These are phyloP conservation scores for Candida montana DNA, from an alignment of 805 yeast species.

Conservation along the genomic window DNA sequence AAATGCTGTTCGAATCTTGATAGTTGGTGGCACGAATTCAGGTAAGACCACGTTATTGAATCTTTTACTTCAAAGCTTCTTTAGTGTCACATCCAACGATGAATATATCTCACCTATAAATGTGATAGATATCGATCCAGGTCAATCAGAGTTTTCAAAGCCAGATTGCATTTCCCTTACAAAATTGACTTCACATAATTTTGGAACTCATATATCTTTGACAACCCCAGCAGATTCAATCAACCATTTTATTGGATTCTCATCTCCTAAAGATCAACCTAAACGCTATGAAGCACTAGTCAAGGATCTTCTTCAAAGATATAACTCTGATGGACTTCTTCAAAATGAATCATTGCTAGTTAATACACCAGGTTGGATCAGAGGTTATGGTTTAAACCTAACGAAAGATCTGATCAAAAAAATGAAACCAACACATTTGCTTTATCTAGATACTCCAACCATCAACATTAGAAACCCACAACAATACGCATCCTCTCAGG, in stretches of 20 bases:
- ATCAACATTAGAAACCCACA: conserved; percentile 23
- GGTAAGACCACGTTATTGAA: conserved; percentile 77
- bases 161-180: conserved; percentile 68
- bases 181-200: conserved; percentile 26
- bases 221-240: conserved; percentile 11
- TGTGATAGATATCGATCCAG: conserved; percentile 80
- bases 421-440: conserved; percentile 49
- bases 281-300: conserved; percentile 42
- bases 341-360: conserved; percentile 41
- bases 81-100: conserved; percentile 18
- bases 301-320: conserved; percentile 34
- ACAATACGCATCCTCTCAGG: background rate
- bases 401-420: conserved; percentile 37
- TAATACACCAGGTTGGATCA: conserved; percentile 89
- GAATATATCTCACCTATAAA: conserved; percentile 29
- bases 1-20: conserved; percentile 25
- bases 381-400: conserved; percentile 75
- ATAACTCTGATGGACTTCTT: conserved; percentile 24
- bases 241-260: conserved; percentile 9
- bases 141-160: conserved; percentile 72
- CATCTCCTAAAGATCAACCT: conserved; percentile 63
- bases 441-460: conserved; percentile 39
- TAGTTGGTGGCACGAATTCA: conserved; percentile 55
- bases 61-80: conserved; percentile 44
- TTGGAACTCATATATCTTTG: conserved; percentile 30